phyloP scores from a whole-genome alignment of 2,329 filamentous ascomycete species.

The Pseudogymnoascus sp. region DNA sequence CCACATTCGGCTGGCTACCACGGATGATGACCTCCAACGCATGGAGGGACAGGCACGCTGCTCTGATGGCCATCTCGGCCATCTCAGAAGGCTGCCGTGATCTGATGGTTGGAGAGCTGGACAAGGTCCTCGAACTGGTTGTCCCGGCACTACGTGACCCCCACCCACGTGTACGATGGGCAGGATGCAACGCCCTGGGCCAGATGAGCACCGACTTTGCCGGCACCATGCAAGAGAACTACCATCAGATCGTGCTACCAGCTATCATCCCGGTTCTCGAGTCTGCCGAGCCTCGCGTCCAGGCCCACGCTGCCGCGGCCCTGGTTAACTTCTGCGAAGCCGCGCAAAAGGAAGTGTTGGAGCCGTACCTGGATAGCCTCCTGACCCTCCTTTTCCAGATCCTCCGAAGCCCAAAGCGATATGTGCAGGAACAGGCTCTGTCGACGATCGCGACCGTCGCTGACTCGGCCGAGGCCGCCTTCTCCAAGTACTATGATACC shows the following conservation, averaged over 20 bases:
- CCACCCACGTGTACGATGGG: slow-evolving; percentile 92
- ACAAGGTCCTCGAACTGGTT: slow-evolving; percentile 91
- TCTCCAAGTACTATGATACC: slow-evolving; percentile 89
- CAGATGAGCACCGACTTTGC: slow-evolving; percentile 99
- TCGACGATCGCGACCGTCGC: slow-evolving; percentile 98
- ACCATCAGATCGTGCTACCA: slow-evolving; percentile 78
- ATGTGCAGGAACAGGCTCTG: slow-evolving; percentile 93
- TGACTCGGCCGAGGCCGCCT: slow-evolving; percentile 93
- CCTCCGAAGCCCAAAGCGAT: slow-evolving; percentile 85
- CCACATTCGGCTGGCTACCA: slow-evolving; percentile 94
- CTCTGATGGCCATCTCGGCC: slow-evolving; percentile 96
- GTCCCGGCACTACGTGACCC: slow-evolving; percentile 82
- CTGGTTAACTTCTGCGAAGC: slow-evolving; percentile 99
- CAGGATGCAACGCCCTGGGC: slow-evolving; percentile 94
- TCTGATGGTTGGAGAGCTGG: slow-evolving; percentile 88
- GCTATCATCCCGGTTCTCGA: slow-evolving; percentile 89
- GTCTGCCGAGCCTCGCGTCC: slow-evolving; percentile 84
- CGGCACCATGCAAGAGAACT: slow-evolving; percentile 94
- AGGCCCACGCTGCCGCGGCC: slow-evolving; percentile 94
- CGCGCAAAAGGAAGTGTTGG: slow-evolving; percentile 82
- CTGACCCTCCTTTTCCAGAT: slow-evolving; percentile 79
- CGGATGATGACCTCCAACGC: slow-evolving; percentile 93
- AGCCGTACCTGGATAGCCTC: slow-evolving; percentile 86
- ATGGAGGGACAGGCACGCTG: slow-evolving; percentile 93
- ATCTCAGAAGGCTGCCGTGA: slow-evolving; percentile 97